Evolutionary conservation across 108 stramenopile genomes (phyloP), one percentile per base, ranked within the genome.

Genomic region (Skeletonema marinoi): DNA sequence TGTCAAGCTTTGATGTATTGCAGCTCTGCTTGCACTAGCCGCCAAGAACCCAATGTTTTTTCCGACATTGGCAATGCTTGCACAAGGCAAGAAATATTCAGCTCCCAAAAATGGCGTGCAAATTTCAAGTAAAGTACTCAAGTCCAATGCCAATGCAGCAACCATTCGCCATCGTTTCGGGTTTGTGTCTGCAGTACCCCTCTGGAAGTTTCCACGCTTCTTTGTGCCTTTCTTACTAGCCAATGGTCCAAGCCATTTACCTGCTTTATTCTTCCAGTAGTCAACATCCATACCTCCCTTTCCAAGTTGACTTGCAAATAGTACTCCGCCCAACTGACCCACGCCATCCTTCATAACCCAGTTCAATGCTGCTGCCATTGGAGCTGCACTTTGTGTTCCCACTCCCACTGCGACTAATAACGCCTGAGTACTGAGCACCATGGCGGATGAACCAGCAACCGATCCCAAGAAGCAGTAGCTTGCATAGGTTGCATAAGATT

Each of bases 291-390:
- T 85, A 67, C 73, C 78, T 17, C 84, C 76, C 32, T 84, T 78
- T 42, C 90, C 94, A 77, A 97, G 84, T 50, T 92, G 81, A 61
- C 89, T 88, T 25, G 98, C 97, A 70, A 99, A 98, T 2, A 94
- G 48, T 9, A 99, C 85, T 32, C 97, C 97, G 7, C 98, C 98
- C 6, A 98, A 68, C 82, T 97, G 96, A 5, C 98, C 98, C 10
- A 97, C 77, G 16, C 98, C 98, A 71, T 99, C 98, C 83, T 99
- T 99, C 68, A 99, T 86, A 6, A 98, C 93, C 98, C 98, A 99
- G 75, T 98, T 97, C 16, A 97, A 74, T n/a, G 97, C 94, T 35
- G 98, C 99, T 7, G 99, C 98, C 78, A 98, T 85, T 31, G 98
- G 96, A n/a, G 91, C 78, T 13, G 97, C 92, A 60, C 72, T 62